Base-by-base conservation (phyloP, 768 basidiomycete genomes). In the Lactarius hatsudake region DNA sequence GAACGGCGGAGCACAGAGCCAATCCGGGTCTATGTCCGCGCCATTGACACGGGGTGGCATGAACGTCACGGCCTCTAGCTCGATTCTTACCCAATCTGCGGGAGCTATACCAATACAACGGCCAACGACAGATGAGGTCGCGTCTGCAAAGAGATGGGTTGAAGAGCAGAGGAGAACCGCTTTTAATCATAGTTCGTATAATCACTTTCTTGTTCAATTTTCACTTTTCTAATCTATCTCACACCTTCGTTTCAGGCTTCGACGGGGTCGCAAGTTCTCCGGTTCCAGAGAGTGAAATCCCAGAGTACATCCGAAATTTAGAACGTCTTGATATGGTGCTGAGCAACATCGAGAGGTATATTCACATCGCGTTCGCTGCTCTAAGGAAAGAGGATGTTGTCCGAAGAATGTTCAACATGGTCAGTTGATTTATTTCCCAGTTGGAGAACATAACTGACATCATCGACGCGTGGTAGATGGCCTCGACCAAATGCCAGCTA, bases 321-420 rank as follows among this genome's bases (percentile, higher is more conserved):
- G 67, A 68, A 36, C 67, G 67, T 38, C 67, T 68, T 40, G 53
- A 68, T 56, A 38, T 45, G 15, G 67, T 64, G 13, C 59, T 68
- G 5, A 10, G 1, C 2, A 48, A 8, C 42, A 68, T 68, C 13
- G 67, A 68, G 53, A 60, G 26, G n/a, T 63, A 63, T 17, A 68
- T 68, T 12, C 53, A 54, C 17, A 0, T 64, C 6, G 66, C 62
- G 7, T 67, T 36, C 23, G 66, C 66, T 15, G 48, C 32, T 2
- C 13, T 63, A 26, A 63, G 36, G 26, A 63, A 63, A 7, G 58
- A 56, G 20, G 67, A 68, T 0, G 43, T 68, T 0, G 59, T 64
- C 5, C 32, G 34, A 26, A 64, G 67, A 54, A 32, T 64, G 54
- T 68, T 56, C 54, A 8, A 20, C 2, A 68, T 68, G 67, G 67